These are phyloP conservation scores for Corymbia calophylla DNA, from an alignment of 441 rosid genomes.

Conservation along the genomic window DNA sequence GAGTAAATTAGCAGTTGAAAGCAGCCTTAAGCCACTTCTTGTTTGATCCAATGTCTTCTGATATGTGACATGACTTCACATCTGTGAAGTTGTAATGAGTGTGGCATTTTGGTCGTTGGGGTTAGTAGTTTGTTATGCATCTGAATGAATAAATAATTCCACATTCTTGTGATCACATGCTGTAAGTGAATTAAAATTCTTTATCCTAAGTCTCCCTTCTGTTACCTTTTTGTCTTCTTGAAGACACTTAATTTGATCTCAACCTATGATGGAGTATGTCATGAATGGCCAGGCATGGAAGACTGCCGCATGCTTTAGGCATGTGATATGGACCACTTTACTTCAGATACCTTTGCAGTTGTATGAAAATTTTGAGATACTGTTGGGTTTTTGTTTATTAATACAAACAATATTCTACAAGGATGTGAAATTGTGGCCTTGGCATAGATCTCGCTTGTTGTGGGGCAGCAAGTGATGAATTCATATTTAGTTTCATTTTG, in stretches of 20 bases:
- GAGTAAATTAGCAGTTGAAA: not conserved
- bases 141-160: not conserved
- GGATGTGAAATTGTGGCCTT: not conserved
- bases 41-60: not conserved
- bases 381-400: not conserved
- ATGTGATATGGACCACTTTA: not conserved
- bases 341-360: not conserved
- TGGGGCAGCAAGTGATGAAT: not conserved
- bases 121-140: not conserved
- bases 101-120: not conserved
- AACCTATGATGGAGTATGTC: not conserved
- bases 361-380: not conserved
- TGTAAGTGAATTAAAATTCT: not conserved
- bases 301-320: not conserved
- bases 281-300: not conserved
- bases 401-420: not conserved
- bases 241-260: not conserved
- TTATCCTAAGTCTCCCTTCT: not conserved
- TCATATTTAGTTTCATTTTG: not conserved
- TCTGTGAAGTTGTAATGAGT: not conserved
- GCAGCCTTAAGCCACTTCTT: not conserved
- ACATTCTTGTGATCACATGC: not conserved
- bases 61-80: not conserved
- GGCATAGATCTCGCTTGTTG: not conserved
- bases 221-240: not conserved